These are phyloP conservation scores for Porpolomopsis calyptriformis DNA, from an alignment of 768 basidiomycete genomes.

Conservation along the genomic window DNA sequence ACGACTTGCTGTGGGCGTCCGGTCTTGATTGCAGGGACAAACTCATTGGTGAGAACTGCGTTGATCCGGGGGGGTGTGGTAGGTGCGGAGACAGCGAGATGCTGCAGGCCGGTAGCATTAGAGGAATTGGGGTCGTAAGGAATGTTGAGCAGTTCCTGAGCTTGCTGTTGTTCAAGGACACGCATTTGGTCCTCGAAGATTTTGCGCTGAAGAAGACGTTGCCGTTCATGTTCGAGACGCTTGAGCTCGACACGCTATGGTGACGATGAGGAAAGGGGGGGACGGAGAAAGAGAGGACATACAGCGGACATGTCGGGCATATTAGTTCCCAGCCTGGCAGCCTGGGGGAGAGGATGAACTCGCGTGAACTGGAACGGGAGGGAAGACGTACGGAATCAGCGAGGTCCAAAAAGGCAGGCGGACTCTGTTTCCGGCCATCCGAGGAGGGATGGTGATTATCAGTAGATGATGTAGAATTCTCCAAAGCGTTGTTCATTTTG, in stretches of 20 bases:
- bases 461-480: slow-evolving; percentile 62
- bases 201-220: slow-evolving; percentile 76
- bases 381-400: slow-evolving; percentile 72
- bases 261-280: slow-evolving; percentile 1
- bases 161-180: slow-evolving; percentile 83
- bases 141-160: slow-evolving; percentile 69
- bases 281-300: slow-evolving; percentile 23
- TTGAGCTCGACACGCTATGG: slow-evolving; percentile 78
- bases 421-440: slow-evolving; percentile 74
- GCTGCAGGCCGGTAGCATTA: slow-evolving; percentile 44
- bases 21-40: slow-evolving; percentile 30
- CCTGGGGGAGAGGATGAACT: slow-evolving; percentile 29
- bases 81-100: slow-evolving; percentile 79
- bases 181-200: slow-evolving; percentile 97
- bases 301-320: slow-evolving; percentile 81
- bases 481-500: slow-evolving; percentile 58
- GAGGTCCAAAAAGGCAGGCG: slow-evolving; percentile 87
- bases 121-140: slow-evolving; percentile 47
- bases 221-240: slow-evolving; percentile 84
- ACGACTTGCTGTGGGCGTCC: slow-evolving; percentile 40
- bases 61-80: slow-evolving; percentile 80
- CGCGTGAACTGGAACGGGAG: slow-evolving; percentile 14
- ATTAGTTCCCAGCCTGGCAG: slow-evolving; percentile 77
- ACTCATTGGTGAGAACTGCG: slow-evolving; percentile 53
- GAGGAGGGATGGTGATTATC: slow-evolving; percentile 57